Conservation (phyloP, 805 yeast genomes). For the Metschnikowia noctiluminum region DNA sequence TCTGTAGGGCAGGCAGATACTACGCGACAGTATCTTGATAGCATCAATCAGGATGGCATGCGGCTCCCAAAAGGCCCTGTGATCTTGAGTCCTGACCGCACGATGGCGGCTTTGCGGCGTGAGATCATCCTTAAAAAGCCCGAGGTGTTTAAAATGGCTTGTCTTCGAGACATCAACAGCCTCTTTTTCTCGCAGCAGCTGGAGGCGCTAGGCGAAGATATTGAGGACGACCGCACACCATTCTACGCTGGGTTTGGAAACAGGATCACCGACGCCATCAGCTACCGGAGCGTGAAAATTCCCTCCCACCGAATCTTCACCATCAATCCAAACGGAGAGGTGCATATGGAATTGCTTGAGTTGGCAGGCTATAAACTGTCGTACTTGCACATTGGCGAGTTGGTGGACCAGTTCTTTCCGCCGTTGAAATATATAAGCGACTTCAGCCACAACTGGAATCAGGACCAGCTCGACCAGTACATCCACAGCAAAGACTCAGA, state of each 20-base stretch:
- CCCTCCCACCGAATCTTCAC: constrained; percentile 95
- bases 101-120: constrained; percentile 89
- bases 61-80: constrained; percentile 88
- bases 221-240: constrained; percentile 60
- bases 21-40: constrained; percentile 77
- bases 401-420: constrained; percentile 97
- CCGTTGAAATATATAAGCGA: constrained; percentile 47
- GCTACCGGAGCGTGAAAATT: constrained; percentile 88
- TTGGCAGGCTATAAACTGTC: constrained; percentile 89
- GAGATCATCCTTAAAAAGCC: constrained; percentile 94
- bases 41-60: constrained; percentile 67
- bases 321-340: constrained; percentile 94
- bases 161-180: constrained; percentile 78
- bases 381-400: constrained; percentile 84
- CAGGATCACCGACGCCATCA: constrained; percentile 91
- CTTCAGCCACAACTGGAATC: constrained; percentile 33
- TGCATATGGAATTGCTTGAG: constrained; percentile 93
- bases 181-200: constrained; percentile 45
- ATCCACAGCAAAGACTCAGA: constrained; percentile 20
- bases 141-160: constrained; percentile 98
- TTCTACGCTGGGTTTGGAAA: constrained; percentile 98
- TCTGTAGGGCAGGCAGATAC: constrained; percentile 94
- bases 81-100: constrained; percentile 89
- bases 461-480: constrained; percentile 34
- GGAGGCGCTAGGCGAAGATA: constrained; percentile 6